Evolutionary conservation across 805 yeast genomes (phyloP), one percentile per base, ranked within the genome.

Genomic region (Metschnikowia cerradonensis): DNA sequence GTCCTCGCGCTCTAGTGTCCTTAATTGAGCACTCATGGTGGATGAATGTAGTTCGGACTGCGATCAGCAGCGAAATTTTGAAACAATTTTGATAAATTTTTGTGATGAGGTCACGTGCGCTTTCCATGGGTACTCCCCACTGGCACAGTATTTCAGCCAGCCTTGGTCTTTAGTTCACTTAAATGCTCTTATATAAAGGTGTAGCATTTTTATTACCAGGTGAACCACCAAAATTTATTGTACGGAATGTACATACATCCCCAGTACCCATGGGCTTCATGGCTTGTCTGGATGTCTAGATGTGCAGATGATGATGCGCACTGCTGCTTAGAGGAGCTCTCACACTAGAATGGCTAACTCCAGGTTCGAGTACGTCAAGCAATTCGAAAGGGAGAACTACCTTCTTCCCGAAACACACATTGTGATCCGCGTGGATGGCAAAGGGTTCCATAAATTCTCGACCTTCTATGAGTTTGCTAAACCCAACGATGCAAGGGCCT

Each of bases 361-460:
- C 38, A 73, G 90, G 54, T 92, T 79, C 64, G 97, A 91, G 64
- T 94, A 92, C 65, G 98, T 91, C 41, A 84, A 82, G 59, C 68
- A 71, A 49, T 94, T 89, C 67, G 99, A 94, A 66, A 72, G 80
- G 32, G 92, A 88, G 51, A 81, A 82, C 57, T 68, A 70, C 31
- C 75, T 94, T 4, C 76, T 94, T 0, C 96, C 91, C 1, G 86
- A 89, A 51, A 82, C 95, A 0, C 84, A 84, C 67, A 83, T 94
- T 7, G 85, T 94, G 8, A 80, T 94, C 2, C 76, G 99, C 40
- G 82, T 94, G 0, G 99, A 94, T 62, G 99, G 99, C 1, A 80
- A 94, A 56, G 96, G 96, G 22, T 94, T 94, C 65, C 99, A 94
- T 68, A 84, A 82, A 59, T 86, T 94, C 59, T 83, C 96, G 2